Conservation (phyloP, 176 grass and related monocot genomes). For the Triticum turgidum region DNA sequence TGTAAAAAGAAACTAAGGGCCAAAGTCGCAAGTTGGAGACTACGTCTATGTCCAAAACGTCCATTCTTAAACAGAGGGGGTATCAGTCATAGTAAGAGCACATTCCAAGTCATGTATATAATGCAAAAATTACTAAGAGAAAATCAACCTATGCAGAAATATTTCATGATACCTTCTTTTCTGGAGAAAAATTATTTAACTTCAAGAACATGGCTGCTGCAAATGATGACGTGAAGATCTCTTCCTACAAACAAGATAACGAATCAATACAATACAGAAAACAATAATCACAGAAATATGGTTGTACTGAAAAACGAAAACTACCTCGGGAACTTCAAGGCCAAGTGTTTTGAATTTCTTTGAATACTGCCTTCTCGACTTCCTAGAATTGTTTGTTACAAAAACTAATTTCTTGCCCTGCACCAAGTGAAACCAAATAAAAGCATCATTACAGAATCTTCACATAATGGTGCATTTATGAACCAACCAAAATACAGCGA, state of each 20-base stretch:
- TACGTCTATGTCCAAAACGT: too few relatives aligned
- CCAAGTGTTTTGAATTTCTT: conserved; percentile 83
- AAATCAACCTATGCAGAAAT: background rate
- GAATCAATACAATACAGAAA: conserved; percentile 20
- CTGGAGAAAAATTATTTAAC: conserved; percentile 66
- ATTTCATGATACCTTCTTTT: conserved; percentile 73
- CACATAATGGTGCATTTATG: background rate
- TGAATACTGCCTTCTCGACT: conserved; percentile 76
- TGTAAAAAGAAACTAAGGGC: too few relatives aligned
- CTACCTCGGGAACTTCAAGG: conserved; percentile 83
- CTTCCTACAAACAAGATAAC: conserved; percentile 62
- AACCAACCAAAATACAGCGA: background rate
- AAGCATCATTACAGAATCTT: conserved; percentile 20
- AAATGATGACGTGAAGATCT: conserved; percentile 93
- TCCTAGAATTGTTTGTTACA: conserved; percentile 92
- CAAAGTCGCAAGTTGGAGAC: too few relatives aligned
- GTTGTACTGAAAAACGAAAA: conserved; percentile 25
- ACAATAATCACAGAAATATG: background rate
- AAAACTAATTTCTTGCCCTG: conserved; percentile 94
- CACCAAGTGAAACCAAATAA: conserved; percentile 27
- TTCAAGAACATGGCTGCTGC: conserved; percentile 94
- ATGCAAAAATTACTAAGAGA: background rate
- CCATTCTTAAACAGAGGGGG: too few relatives aligned
- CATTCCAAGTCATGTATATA: too few relatives aligned
- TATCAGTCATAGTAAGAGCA: too few relatives aligned